Percentiles rank a stretch among this genome's conserved stretches.
Evolutionary conservation across 2,329 filamentous ascomycete species (phyloP).

Genomic region (Fusarium sambucinum): DNA sequence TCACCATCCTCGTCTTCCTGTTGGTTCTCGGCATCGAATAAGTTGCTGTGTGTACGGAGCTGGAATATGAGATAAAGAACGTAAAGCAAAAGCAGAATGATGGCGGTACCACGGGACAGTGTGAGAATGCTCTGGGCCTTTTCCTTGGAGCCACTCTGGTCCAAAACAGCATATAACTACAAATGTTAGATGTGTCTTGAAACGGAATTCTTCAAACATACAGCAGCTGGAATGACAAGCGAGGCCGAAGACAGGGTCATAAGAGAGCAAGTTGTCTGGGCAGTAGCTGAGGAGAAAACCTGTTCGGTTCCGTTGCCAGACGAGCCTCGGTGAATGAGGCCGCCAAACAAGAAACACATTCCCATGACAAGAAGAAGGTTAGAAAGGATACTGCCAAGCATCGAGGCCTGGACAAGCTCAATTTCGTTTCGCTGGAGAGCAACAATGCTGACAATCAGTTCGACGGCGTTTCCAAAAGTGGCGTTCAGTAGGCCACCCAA

Average conservation of each 20-base stretch:
- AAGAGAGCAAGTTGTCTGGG: constrained; percentile 80
- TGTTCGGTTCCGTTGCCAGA: constrained; percentile 74
- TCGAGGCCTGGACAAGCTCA: constrained; percentile 95
- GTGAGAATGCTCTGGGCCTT: constrained; percentile 71
- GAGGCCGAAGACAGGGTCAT: constrained; percentile 83
- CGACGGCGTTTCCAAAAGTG: constrained; percentile 84
- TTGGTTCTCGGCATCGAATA: constrained; percentile 72
- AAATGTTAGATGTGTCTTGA: constrained; percentile 30
- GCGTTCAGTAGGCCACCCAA: constrained; percentile 80
- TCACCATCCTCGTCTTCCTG: constrained; percentile 57
- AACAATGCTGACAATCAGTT: constrained; percentile 90
- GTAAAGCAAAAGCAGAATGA: constrained; percentile 81
- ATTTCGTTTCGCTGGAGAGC: constrained; percentile 88
- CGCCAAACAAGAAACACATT: constrained; percentile 83
- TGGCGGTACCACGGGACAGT: constrained; percentile 79
- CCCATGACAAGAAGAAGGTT: constrained; percentile 90
- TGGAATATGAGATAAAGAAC: constrained; percentile 83
- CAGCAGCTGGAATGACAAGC: constrained; percentile 81
- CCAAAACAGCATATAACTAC: constrained; percentile 75
- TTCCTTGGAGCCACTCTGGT: constrained; percentile 57
- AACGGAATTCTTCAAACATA: constrained; percentile 50
- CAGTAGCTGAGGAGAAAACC: constrained; percentile 79
- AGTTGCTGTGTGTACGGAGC: constrained; percentile 77
- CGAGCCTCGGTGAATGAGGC: constrained; percentile 69
- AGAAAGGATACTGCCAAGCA: constrained; percentile 95